Conservation (phyloP, 2,329 filamentous ascomycete species). For the Penicillium sp. region DNA sequence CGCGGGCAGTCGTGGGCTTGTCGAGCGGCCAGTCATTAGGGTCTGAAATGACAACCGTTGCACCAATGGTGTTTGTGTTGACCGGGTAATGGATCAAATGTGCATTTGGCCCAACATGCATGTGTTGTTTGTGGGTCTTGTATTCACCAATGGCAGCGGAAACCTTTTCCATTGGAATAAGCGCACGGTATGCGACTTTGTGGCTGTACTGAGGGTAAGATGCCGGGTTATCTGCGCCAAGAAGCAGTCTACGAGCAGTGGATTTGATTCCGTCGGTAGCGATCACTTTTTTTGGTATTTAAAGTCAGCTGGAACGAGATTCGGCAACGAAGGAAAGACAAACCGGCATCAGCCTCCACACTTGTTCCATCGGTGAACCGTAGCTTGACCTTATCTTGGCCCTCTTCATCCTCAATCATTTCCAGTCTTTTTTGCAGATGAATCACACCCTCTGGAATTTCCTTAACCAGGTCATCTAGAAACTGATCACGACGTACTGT, state of each 20-base stretch:
- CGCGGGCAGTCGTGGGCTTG: background rate
- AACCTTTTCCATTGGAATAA: conserved; percentile 60
- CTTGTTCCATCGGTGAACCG: conserved; percentile 3
- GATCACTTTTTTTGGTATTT: conserved; percentile 8
- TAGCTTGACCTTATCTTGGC: background rate
- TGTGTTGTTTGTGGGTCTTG: conserved; percentile 51
- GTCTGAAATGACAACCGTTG: conserved; percentile 20
- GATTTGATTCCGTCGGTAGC: conserved; percentile 21
- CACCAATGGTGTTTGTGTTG: conserved; percentile 25
- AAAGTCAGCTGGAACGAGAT: background rate
- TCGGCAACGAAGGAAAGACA: background rate
- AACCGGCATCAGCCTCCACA: conserved; percentile 4
- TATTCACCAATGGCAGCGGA: conserved; percentile 50
- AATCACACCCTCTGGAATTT: conserved; percentile 1
- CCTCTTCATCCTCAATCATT: background rate
- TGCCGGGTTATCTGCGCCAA: conserved; percentile 22
- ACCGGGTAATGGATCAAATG: conserved; percentile 44
- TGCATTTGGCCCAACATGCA: conserved; percentile 58
- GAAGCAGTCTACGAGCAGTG: conserved; percentile 12
- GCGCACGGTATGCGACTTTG: conserved; percentile 62
- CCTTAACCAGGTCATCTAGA: background rate
- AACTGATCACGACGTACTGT: conserved; percentile 41
- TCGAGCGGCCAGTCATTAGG: conserved; percentile 17
- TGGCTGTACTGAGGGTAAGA: conserved; percentile 53
- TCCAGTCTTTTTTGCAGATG: conserved; percentile 5